These are phyloP conservation scores for Pseudonectria foliicola DNA, from an alignment of 2,329 filamentous ascomycete genomes.

Conservation along the genomic window DNA sequence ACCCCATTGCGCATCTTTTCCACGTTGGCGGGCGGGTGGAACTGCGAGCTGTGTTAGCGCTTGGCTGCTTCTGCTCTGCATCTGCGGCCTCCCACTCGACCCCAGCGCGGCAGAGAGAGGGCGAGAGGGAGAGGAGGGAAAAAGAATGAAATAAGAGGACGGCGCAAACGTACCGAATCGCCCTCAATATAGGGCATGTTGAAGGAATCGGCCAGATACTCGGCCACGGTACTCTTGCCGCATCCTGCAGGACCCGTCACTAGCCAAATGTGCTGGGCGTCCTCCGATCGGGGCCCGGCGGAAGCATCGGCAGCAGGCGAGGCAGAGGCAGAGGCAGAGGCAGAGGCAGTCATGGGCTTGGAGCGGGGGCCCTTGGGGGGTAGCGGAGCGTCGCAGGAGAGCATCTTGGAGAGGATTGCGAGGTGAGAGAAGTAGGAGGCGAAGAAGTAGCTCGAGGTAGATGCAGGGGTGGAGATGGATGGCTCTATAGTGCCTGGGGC, in stretches of 20 bases:
- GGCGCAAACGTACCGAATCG: slow-evolving; percentile 56
- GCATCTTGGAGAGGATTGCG: slow-evolving; percentile 29
- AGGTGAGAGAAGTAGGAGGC: not conserved
- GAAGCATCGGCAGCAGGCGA: slow-evolving; percentile 24
- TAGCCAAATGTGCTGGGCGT: slow-evolving; percentile 67
- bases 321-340: slow-evolving; percentile 18
- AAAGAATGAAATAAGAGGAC: too few relatives aligned
- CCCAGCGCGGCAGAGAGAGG: not conserved
- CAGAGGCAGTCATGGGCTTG: slow-evolving; percentile 14
- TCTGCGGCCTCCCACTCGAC: too few relatives aligned
- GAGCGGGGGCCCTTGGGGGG: slow-evolving; percentile 32
- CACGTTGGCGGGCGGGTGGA: slow-evolving; percentile 69
- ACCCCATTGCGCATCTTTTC: slow-evolving; percentile 84
- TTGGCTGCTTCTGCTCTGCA: not conserved
- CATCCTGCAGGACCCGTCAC: slow-evolving; percentile 74
- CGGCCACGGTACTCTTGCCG: slow-evolving; percentile 70
- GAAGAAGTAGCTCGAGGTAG: not conserved
- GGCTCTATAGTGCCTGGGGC: slow-evolving; percentile 9
- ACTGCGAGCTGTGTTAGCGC: slow-evolving; percentile 41
- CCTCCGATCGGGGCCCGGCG: slow-evolving; percentile 11
- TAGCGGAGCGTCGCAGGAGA: slow-evolving; percentile 43
- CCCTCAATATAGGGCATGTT: slow-evolving; percentile 68
- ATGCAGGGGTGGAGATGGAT: slow-evolving; percentile 3
- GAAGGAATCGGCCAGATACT: slow-evolving; percentile 55
- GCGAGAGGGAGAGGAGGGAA: not conserved